phyloP scores from a whole-genome alignment of 805 yeast genomes.

The Lachancea kluyveri region DNA sequence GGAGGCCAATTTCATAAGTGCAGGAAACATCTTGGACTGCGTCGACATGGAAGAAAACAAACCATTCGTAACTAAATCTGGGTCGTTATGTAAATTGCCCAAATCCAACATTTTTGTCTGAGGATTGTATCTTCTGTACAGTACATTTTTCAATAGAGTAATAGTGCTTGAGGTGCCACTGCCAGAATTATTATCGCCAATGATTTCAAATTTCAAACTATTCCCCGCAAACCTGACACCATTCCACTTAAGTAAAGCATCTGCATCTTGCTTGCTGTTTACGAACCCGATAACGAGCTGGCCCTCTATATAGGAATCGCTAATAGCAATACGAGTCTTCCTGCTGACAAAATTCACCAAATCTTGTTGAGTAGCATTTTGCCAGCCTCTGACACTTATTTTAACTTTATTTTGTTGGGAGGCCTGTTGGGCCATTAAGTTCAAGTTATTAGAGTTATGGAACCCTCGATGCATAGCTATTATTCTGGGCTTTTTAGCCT shows the following conservation, averaged over 20 bases:
- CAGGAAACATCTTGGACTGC: conserved; percentile 80
- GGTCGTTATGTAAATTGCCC: conserved; percentile 58
- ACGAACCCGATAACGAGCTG: conserved; percentile 58
- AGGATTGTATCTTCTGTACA: conserved; percentile 62
- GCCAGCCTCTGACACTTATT: conserved; percentile 75
- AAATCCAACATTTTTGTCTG: conserved; percentile 63
- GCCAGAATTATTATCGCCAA: conserved; percentile 13
- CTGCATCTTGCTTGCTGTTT: conserved; percentile 47
- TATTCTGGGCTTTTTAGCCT: not conserved
- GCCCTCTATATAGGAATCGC: conserved; percentile 48
- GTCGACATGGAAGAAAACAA: conserved; percentile 56
- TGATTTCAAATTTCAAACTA: conserved; percentile 46
- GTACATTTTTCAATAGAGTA: conserved; percentile 52
- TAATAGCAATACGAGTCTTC: conserved; percentile 52
- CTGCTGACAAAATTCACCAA: conserved; percentile 63
- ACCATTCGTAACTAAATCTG: conserved; percentile 51
- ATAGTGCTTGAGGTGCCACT: conserved; percentile 42
- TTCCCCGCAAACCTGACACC: conserved; percentile 84
- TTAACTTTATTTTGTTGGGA: conserved; percentile 34
- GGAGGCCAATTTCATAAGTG: conserved; percentile 75
- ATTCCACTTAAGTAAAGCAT: conserved; percentile 49
- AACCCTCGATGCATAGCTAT: conserved; percentile 18
- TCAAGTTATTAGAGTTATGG: conserved; percentile 25
- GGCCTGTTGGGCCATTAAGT: conserved; percentile 22
- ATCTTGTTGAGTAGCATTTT: conserved; percentile 66